Evolutionary conservation across 495 filamentous ascomycete species (phyloP).

Genomic region (Podospora tetraspora): DNA sequence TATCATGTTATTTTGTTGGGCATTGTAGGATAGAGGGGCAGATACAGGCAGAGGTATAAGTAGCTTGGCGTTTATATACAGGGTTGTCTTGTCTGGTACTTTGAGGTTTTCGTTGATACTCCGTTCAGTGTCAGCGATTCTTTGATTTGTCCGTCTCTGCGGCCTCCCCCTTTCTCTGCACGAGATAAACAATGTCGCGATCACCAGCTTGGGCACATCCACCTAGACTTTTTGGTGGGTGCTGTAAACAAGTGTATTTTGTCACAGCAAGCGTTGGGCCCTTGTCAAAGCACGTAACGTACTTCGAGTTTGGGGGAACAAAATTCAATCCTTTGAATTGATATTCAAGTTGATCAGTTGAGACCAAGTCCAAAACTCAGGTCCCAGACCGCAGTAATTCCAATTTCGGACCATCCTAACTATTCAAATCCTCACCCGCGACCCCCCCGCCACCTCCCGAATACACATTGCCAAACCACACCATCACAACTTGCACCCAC

Average conservation of each 20-base stretch:
- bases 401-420: neutral
- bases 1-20: neutral
- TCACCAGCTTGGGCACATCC: too few relatives aligned
- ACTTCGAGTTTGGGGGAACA: too few relatives aligned
- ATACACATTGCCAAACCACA: too few relatives aligned
- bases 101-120: neutral
- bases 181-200: too few relatives aligned
- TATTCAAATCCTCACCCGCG: neutral
- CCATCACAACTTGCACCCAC: neutral
- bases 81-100: neutral
- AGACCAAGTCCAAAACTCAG: neutral
- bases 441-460: too few relatives aligned
- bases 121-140: neutral
- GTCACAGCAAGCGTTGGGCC: too few relatives aligned
- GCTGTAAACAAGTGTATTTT: too few relatives aligned
- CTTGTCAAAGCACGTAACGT: too few relatives aligned
- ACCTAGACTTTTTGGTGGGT: too few relatives aligned
- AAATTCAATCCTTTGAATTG: neutral
- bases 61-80: neutral
- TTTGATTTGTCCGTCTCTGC: neutral
- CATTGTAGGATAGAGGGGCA: neutral
- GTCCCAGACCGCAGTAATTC: neutral
- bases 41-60: neutral
- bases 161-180: neutral
- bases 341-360: too few relatives aligned